Evolutionary conservation across 2,329 filamentous ascomycete species (phyloP), one percentile per base, ranked within the genome.

Genomic region (Penicillium paneum): DNA sequence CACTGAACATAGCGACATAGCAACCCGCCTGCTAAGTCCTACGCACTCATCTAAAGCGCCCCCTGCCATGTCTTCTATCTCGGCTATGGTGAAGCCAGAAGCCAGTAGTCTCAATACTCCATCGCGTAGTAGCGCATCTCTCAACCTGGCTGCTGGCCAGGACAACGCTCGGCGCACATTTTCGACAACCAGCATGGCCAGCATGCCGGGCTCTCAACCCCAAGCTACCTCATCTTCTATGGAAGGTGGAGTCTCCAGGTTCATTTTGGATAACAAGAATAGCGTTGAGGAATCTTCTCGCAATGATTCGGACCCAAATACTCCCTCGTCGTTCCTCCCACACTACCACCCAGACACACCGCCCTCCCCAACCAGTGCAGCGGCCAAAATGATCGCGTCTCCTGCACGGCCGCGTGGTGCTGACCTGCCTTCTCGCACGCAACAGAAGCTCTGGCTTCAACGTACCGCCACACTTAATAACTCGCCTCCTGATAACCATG

Each of bases 381-480:
- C 61, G 41, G 59, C 38, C 24, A 68, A 73, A 62, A 54, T 56
- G 57, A 47, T 68, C 31, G 72, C 70, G 8, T 69, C 73, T 29
- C 69, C 70, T 17, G 63, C 69, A 8, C 65, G 70, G 12, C 68
- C 67, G n/a, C 64, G 64, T 5, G 70, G 70, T n/a, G 59, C 63
- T n/a, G 72, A 75, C 46, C 68, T 72, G 7, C 70, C 68, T 17
- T 78, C 76, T n/a, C 71, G 76, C 46, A 79, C 76, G 5, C 76
- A 79, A 57, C 76, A 78, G 58, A 77, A 77, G 56, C 69, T 79
- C 12, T 78, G 76, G 73, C 68, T 79, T 39, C 75, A 79, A 55
- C 71, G 76, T 42, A 77, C 75, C 11, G 75, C 75, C 24, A 68
- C 74, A 11, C 63, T 76, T 15, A 76, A 76, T 31, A 76, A 75